Evolutionary conservation across 2,329 filamentous ascomycete species (phyloP).

Genomic region (Huntiella moniliformis): DNA sequence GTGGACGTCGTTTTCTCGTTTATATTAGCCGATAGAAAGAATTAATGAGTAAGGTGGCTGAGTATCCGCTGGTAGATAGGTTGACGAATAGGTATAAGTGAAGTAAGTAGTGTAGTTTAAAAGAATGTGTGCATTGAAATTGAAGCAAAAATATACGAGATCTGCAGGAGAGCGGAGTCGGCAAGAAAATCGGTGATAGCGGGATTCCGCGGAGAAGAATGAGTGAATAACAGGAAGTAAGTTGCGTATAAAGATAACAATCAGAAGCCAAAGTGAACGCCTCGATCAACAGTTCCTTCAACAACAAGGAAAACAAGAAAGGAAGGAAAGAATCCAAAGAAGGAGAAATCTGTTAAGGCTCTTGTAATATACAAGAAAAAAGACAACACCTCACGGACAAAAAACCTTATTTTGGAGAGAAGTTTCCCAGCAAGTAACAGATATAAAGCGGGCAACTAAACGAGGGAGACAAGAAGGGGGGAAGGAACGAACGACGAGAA

Average conservation of each 20-base stretch:
- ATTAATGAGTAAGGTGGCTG: too few relatives aligned
- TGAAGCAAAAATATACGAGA: not conserved
- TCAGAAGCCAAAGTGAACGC: not conserved
- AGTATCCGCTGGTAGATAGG: not conserved
- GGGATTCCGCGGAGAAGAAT: not conserved
- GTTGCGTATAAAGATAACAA: not conserved
- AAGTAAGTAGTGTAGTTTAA: not conserved
- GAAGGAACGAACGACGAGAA: not conserved
- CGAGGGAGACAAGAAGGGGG: not conserved
- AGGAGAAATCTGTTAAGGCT: not conserved
- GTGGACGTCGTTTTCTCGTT: too few relatives aligned
- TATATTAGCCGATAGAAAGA: too few relatives aligned
- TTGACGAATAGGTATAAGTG: not conserved
- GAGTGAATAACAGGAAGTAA: not conserved
- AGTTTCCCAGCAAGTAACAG: not conserved
- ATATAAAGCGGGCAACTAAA: not conserved
- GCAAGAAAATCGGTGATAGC: not conserved
- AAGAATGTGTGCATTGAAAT: not conserved
- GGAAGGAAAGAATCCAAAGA: not conserved
- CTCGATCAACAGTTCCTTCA: not conserved
- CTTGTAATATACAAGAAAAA: constrained; percentile 1
- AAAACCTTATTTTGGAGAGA: not conserved
- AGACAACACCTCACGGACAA: not conserved
- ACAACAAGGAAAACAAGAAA: not conserved
- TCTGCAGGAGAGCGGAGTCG: not conserved